Evolutionary conservation across 352 stramenopile genomes (phyloP).

Genomic region (Phytophthora boehmeriae): DNA sequence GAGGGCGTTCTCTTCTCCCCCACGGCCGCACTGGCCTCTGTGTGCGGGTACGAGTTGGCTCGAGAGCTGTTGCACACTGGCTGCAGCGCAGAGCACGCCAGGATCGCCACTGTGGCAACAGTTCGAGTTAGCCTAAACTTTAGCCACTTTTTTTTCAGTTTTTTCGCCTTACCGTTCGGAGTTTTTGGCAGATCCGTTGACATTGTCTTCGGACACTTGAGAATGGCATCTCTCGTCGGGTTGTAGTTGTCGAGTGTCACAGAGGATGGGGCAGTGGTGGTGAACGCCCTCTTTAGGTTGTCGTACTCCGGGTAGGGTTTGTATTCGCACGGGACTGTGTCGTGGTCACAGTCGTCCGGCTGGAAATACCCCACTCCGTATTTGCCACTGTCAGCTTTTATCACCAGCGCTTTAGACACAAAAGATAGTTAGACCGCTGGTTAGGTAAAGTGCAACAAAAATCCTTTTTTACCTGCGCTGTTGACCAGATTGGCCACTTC

Average conservation of each 20-base stretch:
- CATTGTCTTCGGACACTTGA: slow-evolving; percentile 52
- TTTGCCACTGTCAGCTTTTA: slow-evolving; percentile 58
- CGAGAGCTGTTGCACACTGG: slow-evolving; percentile 60
- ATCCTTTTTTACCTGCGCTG: slow-evolving; percentile 24
- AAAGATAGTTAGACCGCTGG: not conserved
- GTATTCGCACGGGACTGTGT: slow-evolving; percentile 57
- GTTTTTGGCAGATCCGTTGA: slow-evolving; percentile 34
- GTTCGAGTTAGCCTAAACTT: not conserved
- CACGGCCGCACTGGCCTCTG: slow-evolving; percentile 20
- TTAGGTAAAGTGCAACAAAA: not conserved
- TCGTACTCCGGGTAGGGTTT: slow-evolving; percentile 75
- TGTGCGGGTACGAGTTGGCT: slow-evolving; percentile 61
- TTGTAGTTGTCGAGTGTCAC: slow-evolving; percentile 46
- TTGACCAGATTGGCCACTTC: slow-evolving; percentile 61
- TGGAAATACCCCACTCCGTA: slow-evolving; percentile 80
- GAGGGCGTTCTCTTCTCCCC: slow-evolving; percentile 38
- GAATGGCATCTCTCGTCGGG: slow-evolving; percentile 36
- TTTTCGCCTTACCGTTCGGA: slow-evolving; percentile 36
- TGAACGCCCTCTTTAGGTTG: slow-evolving; percentile 80
- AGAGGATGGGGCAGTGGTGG: slow-evolving; percentile 62
- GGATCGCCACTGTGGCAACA: slow-evolving; percentile 34
- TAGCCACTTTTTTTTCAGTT: slow-evolving; percentile 5
- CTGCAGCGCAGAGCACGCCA: slow-evolving; percentile 56
- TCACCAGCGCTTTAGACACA: slow-evolving; percentile 38
- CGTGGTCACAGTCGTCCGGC: slow-evolving; percentile 72